phyloP scores from a whole-genome alignment of 495 filamentous ascomycete species.

The Neohortaea acidophila region DNA sequence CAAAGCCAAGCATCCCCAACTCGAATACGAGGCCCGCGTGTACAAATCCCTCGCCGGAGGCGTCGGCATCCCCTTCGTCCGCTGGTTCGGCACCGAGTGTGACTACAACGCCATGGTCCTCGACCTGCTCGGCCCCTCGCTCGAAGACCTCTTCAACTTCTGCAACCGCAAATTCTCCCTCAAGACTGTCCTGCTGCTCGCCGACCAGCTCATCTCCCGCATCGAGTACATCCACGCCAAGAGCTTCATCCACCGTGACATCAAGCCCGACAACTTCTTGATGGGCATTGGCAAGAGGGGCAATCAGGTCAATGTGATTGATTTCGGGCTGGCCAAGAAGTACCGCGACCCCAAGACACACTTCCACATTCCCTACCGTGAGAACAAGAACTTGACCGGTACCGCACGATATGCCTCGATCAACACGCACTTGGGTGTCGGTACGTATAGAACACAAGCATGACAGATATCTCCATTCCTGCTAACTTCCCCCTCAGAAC shows the following conservation, averaged over 20 bases:
- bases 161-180: constrained; percentile 99
- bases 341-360: constrained; percentile 99
- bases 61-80: constrained; percentile 97
- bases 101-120: constrained; percentile 99
- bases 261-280: constrained; percentile 99
- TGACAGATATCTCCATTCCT: neutral
- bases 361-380: constrained; percentile 98
- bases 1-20: constrained; percentile 98
- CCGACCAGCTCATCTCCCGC: constrained; percentile 96
- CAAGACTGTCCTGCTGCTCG: constrained; percentile 96
- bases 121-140: constrained; percentile 87
- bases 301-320: constrained; percentile 99
- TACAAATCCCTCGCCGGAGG: constrained; percentile 99
- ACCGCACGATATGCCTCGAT: constrained; percentile 98
- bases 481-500: constrained; percentile 44
- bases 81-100: constrained; percentile 99
- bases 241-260: constrained; percentile 99
- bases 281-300: constrained; percentile 99
- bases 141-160: constrained; percentile 99
- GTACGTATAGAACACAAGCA: constrained; percentile 33
- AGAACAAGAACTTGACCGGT: constrained; percentile 99
- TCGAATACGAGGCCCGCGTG: constrained; percentile 98
- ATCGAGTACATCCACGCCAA: constrained; percentile 99
- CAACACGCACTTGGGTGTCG: constrained; percentile 95
- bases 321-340: constrained; percentile 99